Conservation (phyloP, 2,329 filamentous ascomycete genomes). For the Colletotrichum godetiae region DNA sequence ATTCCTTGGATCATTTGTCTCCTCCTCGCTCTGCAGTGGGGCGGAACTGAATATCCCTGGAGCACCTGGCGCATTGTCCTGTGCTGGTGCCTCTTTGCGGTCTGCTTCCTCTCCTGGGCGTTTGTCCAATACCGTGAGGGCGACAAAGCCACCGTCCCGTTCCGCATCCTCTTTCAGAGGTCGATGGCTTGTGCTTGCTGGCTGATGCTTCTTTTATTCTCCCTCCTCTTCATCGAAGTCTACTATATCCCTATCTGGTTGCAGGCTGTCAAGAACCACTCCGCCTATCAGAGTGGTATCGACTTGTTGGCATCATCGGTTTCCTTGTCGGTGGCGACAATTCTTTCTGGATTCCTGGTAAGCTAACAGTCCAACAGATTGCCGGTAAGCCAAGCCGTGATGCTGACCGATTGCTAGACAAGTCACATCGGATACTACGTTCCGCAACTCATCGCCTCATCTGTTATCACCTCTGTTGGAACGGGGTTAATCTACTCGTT, state of each 20-base stretch:
- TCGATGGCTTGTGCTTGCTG: not conserved
- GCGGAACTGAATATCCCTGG: not conserved
- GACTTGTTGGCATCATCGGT: constrained; percentile 61
- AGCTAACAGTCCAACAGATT: not conserved
- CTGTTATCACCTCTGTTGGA: constrained; percentile 11
- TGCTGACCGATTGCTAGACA: not conserved
- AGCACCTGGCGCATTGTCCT: constrained; percentile 59
- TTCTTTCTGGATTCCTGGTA: not conserved
- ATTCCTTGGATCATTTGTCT: constrained; percentile 1
- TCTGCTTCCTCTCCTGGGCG: constrained; percentile 62
- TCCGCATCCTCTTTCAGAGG: constrained; percentile 53
- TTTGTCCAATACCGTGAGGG: constrained; percentile 67
- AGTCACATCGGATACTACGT: constrained; percentile 34
- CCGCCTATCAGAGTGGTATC: not conserved
- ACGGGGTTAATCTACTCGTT: constrained; percentile 27
- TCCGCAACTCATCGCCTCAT: constrained; percentile 34
- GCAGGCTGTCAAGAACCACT: not conserved
- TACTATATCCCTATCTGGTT: constrained; percentile 13
- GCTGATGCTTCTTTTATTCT: not conserved
- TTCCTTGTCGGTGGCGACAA: constrained; percentile 48
- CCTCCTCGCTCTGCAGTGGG: constrained; percentile 3
- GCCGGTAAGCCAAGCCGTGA: too few relatives aligned
- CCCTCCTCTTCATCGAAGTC: not conserved
- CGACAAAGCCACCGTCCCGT: constrained; percentile 59
- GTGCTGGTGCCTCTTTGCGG: constrained; percentile 58